A percentile compares a stretch with the other conserved stretches of the same genome.
phyloP scores from a whole-genome alignment of 1,139 yeast species.

The Suhomyces guaymorum region DNA sequence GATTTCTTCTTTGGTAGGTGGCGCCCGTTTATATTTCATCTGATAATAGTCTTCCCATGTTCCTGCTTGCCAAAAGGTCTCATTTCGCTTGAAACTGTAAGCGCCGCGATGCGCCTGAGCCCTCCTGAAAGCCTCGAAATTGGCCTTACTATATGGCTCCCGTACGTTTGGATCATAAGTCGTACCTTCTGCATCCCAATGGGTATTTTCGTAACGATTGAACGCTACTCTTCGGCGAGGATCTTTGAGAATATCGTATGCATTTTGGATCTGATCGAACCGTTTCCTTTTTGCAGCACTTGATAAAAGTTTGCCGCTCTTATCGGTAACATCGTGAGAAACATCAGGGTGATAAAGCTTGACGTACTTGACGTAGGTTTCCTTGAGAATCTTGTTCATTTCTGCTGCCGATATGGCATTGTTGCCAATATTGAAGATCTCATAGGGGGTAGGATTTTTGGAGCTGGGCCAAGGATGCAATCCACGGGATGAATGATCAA shows the following conservation, averaged over 20 bases:
- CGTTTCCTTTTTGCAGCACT: constrained; percentile 51
- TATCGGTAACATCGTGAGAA: constrained; percentile 29
- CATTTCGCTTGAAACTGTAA: constrained; percentile 39
- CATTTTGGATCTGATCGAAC: constrained; percentile 70
- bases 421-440: constrained; percentile 55
- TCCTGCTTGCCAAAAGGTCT: constrained; percentile 64
- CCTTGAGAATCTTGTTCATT: constrained; percentile 51
- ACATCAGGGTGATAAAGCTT: constrained; percentile 89
- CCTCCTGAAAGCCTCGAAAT: constrained; percentile 32
- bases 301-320: constrained; percentile 31
- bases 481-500: constrained; percentile 18
- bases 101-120: constrained; percentile 41
- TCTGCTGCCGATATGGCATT: constrained; percentile 26
- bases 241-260: constrained; percentile 70
- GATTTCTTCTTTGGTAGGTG: constrained; percentile 46
- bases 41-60: constrained; percentile 69
- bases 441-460: constrained; percentile 71
- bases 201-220: constrained; percentile 27
- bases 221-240: constrained; percentile 45
- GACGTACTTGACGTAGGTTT: constrained; percentile 62
- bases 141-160: constrained; percentile 15
- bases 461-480: constrained; percentile 59
- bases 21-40: constrained; percentile 39
- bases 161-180: constrained; percentile 10
- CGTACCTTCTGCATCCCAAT: constrained; percentile 25